A percentile compares a stretch with the other conserved stretches of the same genome.
Evolutionary conservation across 805 yeast species (phyloP).

Genomic region (Yarrowia hollandica): DNA sequence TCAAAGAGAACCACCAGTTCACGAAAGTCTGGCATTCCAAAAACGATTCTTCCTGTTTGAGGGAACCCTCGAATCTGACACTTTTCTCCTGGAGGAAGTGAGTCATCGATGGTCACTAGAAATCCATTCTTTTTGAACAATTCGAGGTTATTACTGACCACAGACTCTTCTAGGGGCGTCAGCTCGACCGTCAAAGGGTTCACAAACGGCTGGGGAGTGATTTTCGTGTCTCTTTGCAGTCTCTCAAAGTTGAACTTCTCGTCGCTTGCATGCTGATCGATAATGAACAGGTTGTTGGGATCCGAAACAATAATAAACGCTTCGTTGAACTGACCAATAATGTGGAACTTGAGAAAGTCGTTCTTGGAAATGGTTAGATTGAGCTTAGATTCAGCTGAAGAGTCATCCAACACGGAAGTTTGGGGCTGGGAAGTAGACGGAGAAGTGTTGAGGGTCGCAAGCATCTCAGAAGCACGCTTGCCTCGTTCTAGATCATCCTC

Average conservation of each 20-base stretch:
- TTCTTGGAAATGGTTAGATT: conserved; percentile 63
- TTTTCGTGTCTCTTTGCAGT: conserved; percentile 54
- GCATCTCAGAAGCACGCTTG: not conserved
- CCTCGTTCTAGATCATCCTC: not conserved
- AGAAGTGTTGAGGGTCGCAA: not conserved
- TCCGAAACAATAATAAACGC: conserved; percentile 78
- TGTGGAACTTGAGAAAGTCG: conserved; percentile 72
- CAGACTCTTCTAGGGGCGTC: conserved; percentile 74
- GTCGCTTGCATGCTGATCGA: conserved; percentile 98
- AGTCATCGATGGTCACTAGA: conserved; percentile 52
- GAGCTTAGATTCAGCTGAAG: conserved; percentile 56
- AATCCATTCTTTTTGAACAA: conserved; percentile 79
- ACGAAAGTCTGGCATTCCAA: conserved; percentile 64
- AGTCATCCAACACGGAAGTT: conserved; percentile 12
- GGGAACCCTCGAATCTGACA: conserved; percentile 67
- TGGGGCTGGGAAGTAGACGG: not conserved
- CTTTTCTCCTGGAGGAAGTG: conserved; percentile 55
- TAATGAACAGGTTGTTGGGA: conserved; percentile 67
- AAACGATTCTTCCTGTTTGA: conserved; percentile 64
- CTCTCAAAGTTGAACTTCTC: conserved; percentile 89
- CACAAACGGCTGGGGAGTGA: conserved; percentile 72
- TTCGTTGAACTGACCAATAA: conserved; percentile 92
- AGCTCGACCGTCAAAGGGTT: conserved; percentile 58
- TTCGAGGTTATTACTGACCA: conserved; percentile 59
- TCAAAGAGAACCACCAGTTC: conserved; percentile 72